Evolutionary conservation across 2,329 filamentous ascomycete genomes (phyloP), one percentile per base, ranked within the genome.

Genomic region (Fusarium buxicola): DNA sequence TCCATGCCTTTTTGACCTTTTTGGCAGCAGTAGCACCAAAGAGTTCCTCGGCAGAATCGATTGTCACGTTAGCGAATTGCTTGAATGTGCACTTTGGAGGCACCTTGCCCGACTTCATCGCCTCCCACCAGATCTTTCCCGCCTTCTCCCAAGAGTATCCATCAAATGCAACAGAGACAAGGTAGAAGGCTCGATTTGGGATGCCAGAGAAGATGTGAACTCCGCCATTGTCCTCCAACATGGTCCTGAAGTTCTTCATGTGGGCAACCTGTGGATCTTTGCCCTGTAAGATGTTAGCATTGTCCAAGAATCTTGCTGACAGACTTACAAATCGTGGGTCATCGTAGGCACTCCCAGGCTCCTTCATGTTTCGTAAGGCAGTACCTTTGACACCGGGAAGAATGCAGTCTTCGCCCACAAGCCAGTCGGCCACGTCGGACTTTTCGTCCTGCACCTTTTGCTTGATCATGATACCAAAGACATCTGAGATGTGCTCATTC

Each of bases 151-250:
- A 86, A 5, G 80, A 80, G 68, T 79, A 82, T 6, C 84, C 84
- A 12, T 82, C 83, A 61, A 86, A 79, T 2, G 73, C 76, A 5
- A 75, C 70, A 2, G 82, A 73, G 10, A 74, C 77, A 9, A 84
- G 77, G 64, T 84, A 84, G 62, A 87, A 87, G 3, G 84, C 84
- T 59, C 79, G 78, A 74, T 86, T 87, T 3, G 84, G 84, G 39
- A 87, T 86, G 7, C 84, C 84, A 7, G 82, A 85, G 72, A 80
- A 84, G 44, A 83, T 73, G 70, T 86, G 84, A 4, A 86, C 83
- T 28, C 84, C 84, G 8, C 82, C 81, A 39, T 82, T 80, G 69
- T 85, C 83, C 8, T 81, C 76, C 5, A 55, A 70, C 3, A 73
- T 80, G 1, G 65, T 63, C 40, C 73, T 71, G 69, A 78, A 84